Evolutionary conservation across 2,329 filamentous ascomycete genomes (phyloP), one percentile per base, ranked within the genome.

Genomic region (Colletotrichum agaves): DNA sequence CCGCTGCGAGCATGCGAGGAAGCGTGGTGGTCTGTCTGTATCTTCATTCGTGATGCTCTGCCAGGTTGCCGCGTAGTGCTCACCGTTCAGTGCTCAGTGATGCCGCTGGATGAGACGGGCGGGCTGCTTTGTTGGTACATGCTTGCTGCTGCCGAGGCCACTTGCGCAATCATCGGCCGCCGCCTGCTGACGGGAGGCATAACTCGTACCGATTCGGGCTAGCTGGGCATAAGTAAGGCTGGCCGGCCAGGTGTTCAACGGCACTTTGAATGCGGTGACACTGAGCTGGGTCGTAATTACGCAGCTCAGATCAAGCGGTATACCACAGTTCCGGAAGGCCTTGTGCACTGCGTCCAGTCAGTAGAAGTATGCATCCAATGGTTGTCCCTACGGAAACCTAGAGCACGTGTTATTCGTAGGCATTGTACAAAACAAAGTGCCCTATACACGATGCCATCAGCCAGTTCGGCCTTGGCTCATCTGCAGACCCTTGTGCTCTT

Each of bases 401-500:
- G 35, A 11, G 11, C 13, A 27, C 1, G 6, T 27, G 2, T 27
- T 8, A 27, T 27, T 7, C 27, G 27, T 7, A 27, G 27, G 27
- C 27, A 27, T 1, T 27, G 27, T 27, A 27, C 27, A 27, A 27
- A 27, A 49, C 52, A 49, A 63, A 27, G 33, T 46, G 17, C 8
- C n/a, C 39, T 27, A 17, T 58, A 12, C 35, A 31, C 44, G 13
- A 27, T 31, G 21, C 46, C 46, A 31, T 10, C n/a, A 47, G 62
- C 57, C 47, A 23, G 23, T 31, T 61, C 31, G 33, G 63, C 41
- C 58, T 66, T 56, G 63, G 50, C 58, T 66, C 49, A 62, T 58
- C 49, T 50, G 58, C 63, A 66, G 49, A 58, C 19, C 63, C 12
- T 62, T 39, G 33, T 53, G 53, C 8, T 31, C 37, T 23, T 21